Evolutionary conservation across 495 filamentous ascomycete genomes (phyloP).

Genomic region (Lasiosphaeria ovina): DNA sequence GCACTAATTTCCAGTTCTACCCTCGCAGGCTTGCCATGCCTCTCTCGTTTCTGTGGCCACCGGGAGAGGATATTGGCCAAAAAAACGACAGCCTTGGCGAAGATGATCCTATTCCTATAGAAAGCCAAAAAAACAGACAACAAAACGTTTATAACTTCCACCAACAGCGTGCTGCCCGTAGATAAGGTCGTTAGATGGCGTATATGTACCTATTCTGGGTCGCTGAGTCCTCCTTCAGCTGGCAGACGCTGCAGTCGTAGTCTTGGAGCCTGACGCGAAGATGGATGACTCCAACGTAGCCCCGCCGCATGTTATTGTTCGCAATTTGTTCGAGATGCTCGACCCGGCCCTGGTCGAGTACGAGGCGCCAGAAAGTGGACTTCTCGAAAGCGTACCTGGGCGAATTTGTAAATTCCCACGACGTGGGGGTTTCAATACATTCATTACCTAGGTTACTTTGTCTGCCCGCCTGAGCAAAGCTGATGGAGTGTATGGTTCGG

Average conservation of each 20-base stretch:
- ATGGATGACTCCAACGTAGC: not conserved
- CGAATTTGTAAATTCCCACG: constrained; percentile 2
- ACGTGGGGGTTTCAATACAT: not conserved
- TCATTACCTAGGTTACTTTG: no score
- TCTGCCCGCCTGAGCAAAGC: not conserved
- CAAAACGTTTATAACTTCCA: not conserved
- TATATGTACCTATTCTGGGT: not conserved
- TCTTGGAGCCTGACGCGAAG: constrained; percentile 3
- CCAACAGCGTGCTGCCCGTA: not conserved
- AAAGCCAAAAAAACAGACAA: no score
- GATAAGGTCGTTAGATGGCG: not conserved
- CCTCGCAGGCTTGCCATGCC: not conserved
- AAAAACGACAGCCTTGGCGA: constrained; percentile 1
- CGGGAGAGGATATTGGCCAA: not conserved
- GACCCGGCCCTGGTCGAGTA: constrained; percentile 3
- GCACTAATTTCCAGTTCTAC: not conserved
- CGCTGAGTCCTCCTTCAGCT: constrained; percentile 1
- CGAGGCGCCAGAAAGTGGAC: constrained; percentile 1
- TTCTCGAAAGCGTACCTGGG: constrained; percentile 2
- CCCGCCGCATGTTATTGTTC: not conserved
- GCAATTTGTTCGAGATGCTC: not conserved
- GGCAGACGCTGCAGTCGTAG: constrained; percentile 8
- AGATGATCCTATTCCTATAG: not conserved
- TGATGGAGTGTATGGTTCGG: not conserved
- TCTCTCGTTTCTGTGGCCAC: constrained; percentile 4